A percentile compares a stretch with the other conserved stretches of the same genome.
Conservation (phyloP, 805 yeast species). For the Pichia cephalocereana region DNA sequence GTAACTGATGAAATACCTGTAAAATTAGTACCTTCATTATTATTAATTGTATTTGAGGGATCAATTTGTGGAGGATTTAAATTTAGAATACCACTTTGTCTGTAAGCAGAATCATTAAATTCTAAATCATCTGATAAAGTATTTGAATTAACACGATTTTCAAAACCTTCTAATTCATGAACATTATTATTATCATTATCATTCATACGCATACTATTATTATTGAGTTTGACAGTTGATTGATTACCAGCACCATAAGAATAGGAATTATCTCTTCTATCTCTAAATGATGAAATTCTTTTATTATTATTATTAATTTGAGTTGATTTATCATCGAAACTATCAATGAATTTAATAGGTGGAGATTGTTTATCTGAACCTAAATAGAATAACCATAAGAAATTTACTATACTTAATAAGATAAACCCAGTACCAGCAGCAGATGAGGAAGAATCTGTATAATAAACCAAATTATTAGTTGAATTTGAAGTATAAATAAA, state of each 20-base stretch:
- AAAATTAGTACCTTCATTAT: slow-evolving; percentile 5
- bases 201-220: background rate
- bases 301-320: background rate
- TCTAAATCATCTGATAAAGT: slow-evolving; percentile 1
- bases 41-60: background rate
- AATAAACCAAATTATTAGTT: slow-evolving; percentile 70
- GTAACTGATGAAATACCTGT: slow-evolving; percentile 7
- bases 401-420: slow-evolving; percentile 67
- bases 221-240: slow-evolving; percentile 5
- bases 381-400: slow-evolving; percentile 80
- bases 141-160: slow-evolving; percentile 5
- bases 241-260: background rate
- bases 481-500: slow-evolving; percentile 80
- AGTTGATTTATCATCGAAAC: slow-evolving; percentile 13
- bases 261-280: background rate
- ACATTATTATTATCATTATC: slow-evolving; percentile 3
- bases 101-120: slow-evolving; percentile 7
- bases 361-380: slow-evolving; percentile 92
- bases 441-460: slow-evolving; percentile 51
- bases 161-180: slow-evolving; percentile 10
- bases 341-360: slow-evolving; percentile 69
- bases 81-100: slow-evolving; percentile 7
- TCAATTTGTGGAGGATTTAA: background rate
- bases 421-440: slow-evolving; percentile 94
- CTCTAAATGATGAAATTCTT: slow-evolving; percentile 11